These are phyloP conservation scores for Tirmania nivea DNA, from an alignment of 495 filamentous ascomycete species.

Conservation along the genomic window DNA sequence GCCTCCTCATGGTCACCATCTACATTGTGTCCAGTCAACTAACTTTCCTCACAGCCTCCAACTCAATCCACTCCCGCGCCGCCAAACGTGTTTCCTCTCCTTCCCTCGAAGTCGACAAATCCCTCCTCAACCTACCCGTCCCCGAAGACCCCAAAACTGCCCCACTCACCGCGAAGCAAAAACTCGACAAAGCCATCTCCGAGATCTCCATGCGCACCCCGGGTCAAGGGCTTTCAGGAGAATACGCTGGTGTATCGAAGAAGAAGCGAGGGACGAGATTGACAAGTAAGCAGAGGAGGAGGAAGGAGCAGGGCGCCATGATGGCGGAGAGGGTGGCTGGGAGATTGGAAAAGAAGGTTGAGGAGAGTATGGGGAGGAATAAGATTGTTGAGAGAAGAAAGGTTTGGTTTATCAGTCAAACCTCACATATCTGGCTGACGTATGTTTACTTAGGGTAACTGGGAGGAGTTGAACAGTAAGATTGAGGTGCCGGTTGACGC, in stretches of 20 bases:
- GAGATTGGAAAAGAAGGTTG: constrained; percentile 34
- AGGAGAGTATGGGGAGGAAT: constrained; percentile 26
- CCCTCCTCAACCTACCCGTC: constrained; percentile 26
- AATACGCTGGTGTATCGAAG: constrained; percentile 31
- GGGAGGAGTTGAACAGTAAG: constrained; percentile 20
- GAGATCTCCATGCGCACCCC: not conserved
- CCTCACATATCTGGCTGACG: too few relatives aligned
- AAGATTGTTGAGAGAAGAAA: constrained; percentile 21
- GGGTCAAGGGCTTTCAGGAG: not conserved
- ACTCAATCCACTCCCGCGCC: constrained; percentile 30
- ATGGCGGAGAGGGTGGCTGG: constrained; percentile 31
- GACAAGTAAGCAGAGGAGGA: constrained; percentile 29
- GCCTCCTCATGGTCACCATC: too few relatives aligned
- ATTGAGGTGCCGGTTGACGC: not conserved
- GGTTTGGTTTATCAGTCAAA: not conserved
- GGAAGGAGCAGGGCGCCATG: constrained; percentile 34
- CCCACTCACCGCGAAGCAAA: not conserved
- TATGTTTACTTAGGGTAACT: not conserved
- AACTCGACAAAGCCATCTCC: not conserved
- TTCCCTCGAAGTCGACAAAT: constrained; percentile 32
- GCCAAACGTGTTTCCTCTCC: constrained; percentile 33
- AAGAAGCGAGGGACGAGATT: constrained; percentile 32
- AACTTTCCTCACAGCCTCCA: too few relatives aligned
- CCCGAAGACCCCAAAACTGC: constrained; percentile 13
- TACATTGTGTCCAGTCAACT: too few relatives aligned